Conservation (phyloP, 495 filamentous ascomycete species). For the Penicillium ucsense region DNA sequence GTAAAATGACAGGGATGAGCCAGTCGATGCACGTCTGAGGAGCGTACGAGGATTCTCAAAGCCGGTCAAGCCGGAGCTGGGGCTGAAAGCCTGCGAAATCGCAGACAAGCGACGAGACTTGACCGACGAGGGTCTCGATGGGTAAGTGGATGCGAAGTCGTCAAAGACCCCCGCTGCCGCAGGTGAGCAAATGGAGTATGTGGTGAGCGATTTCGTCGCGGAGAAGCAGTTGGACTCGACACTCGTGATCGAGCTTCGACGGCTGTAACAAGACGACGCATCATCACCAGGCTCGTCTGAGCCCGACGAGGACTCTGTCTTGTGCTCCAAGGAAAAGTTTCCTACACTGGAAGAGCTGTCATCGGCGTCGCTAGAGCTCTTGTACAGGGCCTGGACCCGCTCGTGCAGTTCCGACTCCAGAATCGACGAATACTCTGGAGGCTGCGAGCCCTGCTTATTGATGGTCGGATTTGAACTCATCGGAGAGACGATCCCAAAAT, state of each 20-base stretch:
- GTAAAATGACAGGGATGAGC: constrained; percentile 11
- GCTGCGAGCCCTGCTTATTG: constrained; percentile 3
- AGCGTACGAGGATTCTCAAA: neutral
- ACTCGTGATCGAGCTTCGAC: constrained; percentile 25
- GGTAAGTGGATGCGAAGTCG: constrained; percentile 10
- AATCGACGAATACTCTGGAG: neutral
- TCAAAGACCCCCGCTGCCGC: constrained; percentile 35
- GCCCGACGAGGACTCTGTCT: constrained; percentile 11
- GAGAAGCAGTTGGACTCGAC: constrained; percentile 8
- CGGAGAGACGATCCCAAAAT: constrained; percentile 20
- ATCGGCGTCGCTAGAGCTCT: neutral
- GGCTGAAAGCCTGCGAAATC: neutral
- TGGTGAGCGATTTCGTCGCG: constrained; percentile 14
- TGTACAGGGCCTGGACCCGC: constrained; percentile 12
- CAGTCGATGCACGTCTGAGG: constrained; percentile 1
- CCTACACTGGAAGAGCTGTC: neutral
- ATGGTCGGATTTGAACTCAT: neutral
- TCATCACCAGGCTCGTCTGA: constrained; percentile 18
- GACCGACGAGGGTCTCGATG: neutral
- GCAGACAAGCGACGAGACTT: neutral
- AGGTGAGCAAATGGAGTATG: constrained; percentile 30
- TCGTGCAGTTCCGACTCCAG: constrained; percentile 12
- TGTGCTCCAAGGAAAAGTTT: neutral
- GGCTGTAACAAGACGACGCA: constrained; percentile 30
- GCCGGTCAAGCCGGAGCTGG: neutral